These are phyloP conservation scores for Maudiozyma saulgeensis DNA, from an alignment of 805 yeast genomes.

Conservation along the genomic window DNA sequence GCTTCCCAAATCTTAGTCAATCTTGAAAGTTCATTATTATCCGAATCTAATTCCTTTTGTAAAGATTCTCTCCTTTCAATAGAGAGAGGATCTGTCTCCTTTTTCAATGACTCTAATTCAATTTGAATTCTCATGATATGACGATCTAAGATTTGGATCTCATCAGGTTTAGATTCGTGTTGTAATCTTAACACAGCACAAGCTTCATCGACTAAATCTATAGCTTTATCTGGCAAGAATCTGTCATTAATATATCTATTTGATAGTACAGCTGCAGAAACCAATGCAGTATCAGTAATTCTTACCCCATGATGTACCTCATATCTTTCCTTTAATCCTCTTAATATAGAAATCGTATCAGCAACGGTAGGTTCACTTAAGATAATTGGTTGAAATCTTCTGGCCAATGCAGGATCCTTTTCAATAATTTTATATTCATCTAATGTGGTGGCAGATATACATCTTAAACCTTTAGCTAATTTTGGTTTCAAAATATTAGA, in stretches of 20 bases:
- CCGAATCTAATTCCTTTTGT: slow-evolving; percentile 53
- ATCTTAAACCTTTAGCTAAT: slow-evolving; percentile 85
- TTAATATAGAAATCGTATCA: slow-evolving; percentile 81
- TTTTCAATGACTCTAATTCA: slow-evolving; percentile 85
- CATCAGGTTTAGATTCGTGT: slow-evolving; percentile 95
- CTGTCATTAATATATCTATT: slow-evolving; percentile 88
- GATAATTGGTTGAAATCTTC: slow-evolving; percentile 84
- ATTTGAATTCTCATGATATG: slow-evolving; percentile 88
- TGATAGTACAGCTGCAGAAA: slow-evolving; percentile 84
- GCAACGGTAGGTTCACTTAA: slow-evolving; percentile 84
- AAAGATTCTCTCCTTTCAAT: slow-evolving; percentile 67
- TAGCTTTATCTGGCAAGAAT: slow-evolving; percentile 91
- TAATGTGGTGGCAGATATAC: slow-evolving; percentile 93
- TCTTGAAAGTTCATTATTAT: slow-evolving; percentile 56
- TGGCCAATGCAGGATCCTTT: slow-evolving; percentile 90
- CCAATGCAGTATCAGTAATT: slow-evolving; percentile 84
- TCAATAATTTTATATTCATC: slow-evolving; percentile 94
- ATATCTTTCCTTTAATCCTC: slow-evolving; percentile 89
- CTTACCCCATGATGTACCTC: slow-evolving; percentile 98
- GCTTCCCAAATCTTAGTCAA: slow-evolving; percentile 80
- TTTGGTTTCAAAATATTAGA: slow-evolving; percentile 89
- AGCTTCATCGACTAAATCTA: slow-evolving; percentile 93
- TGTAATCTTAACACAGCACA: slow-evolving; percentile 90
- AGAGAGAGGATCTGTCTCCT: slow-evolving; percentile 83
- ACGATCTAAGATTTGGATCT: slow-evolving; percentile 80